These are phyloP conservation scores for Fraxinus sp. DNA, from an alignment of 305 asterid genomes.

Conservation along the genomic window DNA sequence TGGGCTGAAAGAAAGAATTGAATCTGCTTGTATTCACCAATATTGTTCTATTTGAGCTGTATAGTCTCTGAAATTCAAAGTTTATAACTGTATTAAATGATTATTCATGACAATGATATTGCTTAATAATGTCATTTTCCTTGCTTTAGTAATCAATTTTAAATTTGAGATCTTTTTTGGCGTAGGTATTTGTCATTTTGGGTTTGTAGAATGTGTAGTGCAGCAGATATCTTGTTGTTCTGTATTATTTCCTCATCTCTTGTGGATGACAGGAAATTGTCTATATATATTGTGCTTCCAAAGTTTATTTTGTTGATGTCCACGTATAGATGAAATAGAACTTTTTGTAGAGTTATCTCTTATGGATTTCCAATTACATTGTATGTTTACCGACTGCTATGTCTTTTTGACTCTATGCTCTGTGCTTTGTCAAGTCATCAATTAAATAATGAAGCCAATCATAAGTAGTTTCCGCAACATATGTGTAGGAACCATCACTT, in stretches of 20 bases:
- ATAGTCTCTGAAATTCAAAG: not conserved
- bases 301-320: not conserved
- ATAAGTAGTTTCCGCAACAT: not conserved
- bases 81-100: not conserved
- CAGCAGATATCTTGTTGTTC: not conserved
- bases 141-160: not conserved
- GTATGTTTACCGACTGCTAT: not conserved
- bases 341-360: not conserved
- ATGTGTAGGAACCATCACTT: not conserved
- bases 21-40: not conserved
- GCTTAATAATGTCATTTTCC: not conserved
- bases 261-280: not conserved
- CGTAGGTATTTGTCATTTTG: not conserved
- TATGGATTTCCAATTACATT: not conserved
- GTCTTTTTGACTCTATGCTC: not conserved
- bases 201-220: not conserved
- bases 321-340: not conserved
- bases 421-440: not conserved
- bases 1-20: not conserved
- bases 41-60: not conserved
- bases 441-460: not conserved
- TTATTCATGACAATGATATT: not conserved
- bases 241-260: not conserved
- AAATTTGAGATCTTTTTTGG: not conserved
- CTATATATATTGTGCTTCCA: not conserved